Evolutionary conservation across 176 grass and related monocot genomes (phyloP), one percentile per base, ranked within the genome.

Genomic region (Zoysia japonica): DNA sequence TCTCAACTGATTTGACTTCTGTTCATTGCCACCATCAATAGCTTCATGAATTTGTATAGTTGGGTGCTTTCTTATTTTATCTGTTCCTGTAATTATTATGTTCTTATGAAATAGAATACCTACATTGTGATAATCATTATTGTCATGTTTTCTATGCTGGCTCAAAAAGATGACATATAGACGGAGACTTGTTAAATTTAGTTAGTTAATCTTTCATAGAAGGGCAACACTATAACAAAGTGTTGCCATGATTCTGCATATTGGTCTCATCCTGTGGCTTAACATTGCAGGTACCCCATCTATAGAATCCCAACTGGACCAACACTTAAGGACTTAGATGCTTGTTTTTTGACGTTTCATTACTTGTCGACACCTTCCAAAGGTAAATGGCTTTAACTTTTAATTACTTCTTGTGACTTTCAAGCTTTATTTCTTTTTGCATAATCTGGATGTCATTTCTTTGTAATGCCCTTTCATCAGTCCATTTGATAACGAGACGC

Each of bases 261-360:
- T 28, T 76, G 37, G 43, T 74, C 83, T 84, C 75, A 88, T 79
- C 77, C 44, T 65, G 51, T 44, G 70, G 36, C 67, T 82, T 88
- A 75, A 55, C 78, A 67, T 79, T 92, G 75, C 88, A 97, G 94
- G 94, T 97, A 97, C 76, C 94, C 94, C 17, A 97, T 97, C 70
- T 97, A 97, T 74, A 83, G 91, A 85, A 97, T 97, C 51, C 94
- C 94, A 8, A 94, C 89, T 49, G 94, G 94, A 72, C 94, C 94
- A 74, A 97, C 91, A 61, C 83, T 97, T 49, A 97, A 88, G 83
- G 94, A 97, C 65, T 80, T 97, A 42, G 89, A 94, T 71, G 91
- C 94, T 53, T 97, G 94, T 83, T 97, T 97, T 70, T 90, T 97
- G 81, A 97, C 94, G 62, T 97, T 88, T 79, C 94, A 94, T 82